These are phyloP conservation scores for Solanum hybrid DNA, from an alignment of 305 asterid genomes.

Conservation along the genomic window DNA sequence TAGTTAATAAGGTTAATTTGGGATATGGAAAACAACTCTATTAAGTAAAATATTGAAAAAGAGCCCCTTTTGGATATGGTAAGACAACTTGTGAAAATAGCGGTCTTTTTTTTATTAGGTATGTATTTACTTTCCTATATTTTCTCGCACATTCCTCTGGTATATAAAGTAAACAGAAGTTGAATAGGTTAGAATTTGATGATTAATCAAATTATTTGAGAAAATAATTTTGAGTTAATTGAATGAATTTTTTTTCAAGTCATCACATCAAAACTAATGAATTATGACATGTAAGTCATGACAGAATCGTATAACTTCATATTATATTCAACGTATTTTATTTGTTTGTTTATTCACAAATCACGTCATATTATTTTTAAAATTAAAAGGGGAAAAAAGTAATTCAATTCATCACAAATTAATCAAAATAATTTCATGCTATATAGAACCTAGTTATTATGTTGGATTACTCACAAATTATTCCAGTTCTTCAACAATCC, in stretches of 20 bases:
- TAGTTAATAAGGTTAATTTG: not conserved
- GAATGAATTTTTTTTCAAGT: no score
- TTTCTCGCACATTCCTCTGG: not conserved
- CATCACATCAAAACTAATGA: no score
- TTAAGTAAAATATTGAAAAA: no score
- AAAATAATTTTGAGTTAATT: no score
- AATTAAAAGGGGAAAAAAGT: not conserved
- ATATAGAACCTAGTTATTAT: not conserved
- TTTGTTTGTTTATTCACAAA: no score
- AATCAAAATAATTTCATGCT: not conserved
- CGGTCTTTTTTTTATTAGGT: not conserved
- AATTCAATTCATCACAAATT: not conserved
- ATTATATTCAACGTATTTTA: no score
- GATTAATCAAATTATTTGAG: not conserved
- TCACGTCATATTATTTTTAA: not conserved
- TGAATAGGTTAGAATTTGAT: not conserved
- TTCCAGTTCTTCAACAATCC: not conserved
- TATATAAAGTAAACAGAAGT: not conserved
- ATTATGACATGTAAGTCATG: no score
- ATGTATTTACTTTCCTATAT: not conserved
- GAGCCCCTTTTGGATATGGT: not conserved
- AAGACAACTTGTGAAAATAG: not conserved
- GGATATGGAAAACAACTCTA: not conserved
- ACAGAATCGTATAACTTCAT: no score
- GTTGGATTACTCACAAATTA: not conserved